Evolutionary conservation across 176 grass and related monocot species (phyloP), one percentile per base, ranked within the genome.

Genomic region (Paspalum vaginatum): DNA sequence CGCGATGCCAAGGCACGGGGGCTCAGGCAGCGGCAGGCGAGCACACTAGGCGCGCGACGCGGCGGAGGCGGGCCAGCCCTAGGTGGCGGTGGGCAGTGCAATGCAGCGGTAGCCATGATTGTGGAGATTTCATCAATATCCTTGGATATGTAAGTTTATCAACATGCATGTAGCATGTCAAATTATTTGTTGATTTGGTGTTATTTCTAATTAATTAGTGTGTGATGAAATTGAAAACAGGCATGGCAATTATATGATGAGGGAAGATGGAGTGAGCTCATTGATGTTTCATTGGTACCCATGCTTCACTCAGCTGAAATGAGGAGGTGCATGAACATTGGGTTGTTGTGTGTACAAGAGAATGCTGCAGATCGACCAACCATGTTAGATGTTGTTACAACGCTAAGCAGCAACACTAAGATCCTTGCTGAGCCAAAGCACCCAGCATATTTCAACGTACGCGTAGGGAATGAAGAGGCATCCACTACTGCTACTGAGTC

Each of bases 71-170:
- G n/a, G n/a, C n/a, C n/a, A n/a, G n/a, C n/a, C n/a, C n/a, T n/a
- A n/a, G n/a, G n/a, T n/a, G n/a, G n/a, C n/a, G n/a, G n/a, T n/a
- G n/a, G n/a, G n/a, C n/a, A n/a, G n/a, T n/a, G n/a, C n/a, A n/a
- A n/a, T n/a, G n/a, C n/a, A n/a, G n/a, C n/a, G n/a, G 61, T 41
- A 79, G 18, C 61, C 26, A 53, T 66, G 46, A 53, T 1, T 66
- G 61, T 41, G 76, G 76, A 66, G 76, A 66, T 79, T 79, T 66
- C 47, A 66, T 79, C 46, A 79, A 79, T 66, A 39, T 79, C 27
- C 26, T 79, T 66, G 76, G 76, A 66, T 79, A 66, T 79, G 76
- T 79, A 52, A 79, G 76, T 79, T 40, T 32, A 32, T 32, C 32
- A 3, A 32, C 32, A 32, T 32, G 32, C 32, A 32, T 32, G 32